phyloP scores from a whole-genome alignment of 1,139 yeast species.

The Candida sanyaensis region DNA sequence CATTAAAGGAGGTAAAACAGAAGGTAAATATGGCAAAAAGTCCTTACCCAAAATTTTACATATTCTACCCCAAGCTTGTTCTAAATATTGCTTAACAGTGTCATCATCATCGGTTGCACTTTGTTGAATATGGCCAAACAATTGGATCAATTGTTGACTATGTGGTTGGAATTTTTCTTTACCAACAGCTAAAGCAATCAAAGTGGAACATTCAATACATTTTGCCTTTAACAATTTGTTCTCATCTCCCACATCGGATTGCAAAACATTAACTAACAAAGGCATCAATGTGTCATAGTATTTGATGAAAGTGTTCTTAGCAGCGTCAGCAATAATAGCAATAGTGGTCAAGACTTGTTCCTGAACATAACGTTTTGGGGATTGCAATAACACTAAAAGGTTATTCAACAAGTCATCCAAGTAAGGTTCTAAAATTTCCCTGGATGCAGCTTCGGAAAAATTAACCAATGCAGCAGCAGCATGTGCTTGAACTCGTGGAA shows the following conservation, averaged over 20 bases:
- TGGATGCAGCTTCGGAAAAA: slow-evolving; percentile 88
- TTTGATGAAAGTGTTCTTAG: slow-evolving; percentile 82
- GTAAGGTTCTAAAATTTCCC: slow-evolving; percentile 86
- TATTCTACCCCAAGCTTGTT: slow-evolving; percentile 95
- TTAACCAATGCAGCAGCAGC: slow-evolving; percentile 98
- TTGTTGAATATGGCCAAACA: slow-evolving; percentile 75
- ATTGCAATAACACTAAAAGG: slow-evolving; percentile 71
- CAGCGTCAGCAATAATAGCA: slow-evolving; percentile 98
- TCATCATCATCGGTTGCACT: slow-evolving; percentile 64
- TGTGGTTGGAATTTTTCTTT: slow-evolving; percentile 83
- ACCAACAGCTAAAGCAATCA: slow-evolving; percentile 97
- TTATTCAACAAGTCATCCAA: slow-evolving; percentile 77
- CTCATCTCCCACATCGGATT: slow-evolving; percentile 77
- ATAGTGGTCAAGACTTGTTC: slow-evolving; percentile 96
- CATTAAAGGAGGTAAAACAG: slow-evolving; percentile 87
- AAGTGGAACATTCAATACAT: slow-evolving; percentile 92
- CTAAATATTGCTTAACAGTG: slow-evolving; percentile 83
- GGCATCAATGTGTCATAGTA: slow-evolving; percentile 97
- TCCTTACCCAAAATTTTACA: slow-evolving; percentile 85
- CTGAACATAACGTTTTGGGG: slow-evolving; percentile 91
- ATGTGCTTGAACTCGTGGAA: slow-evolving; percentile 94
- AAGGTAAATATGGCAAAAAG: slow-evolving; percentile 82
- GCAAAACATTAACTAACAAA: slow-evolving; percentile 73
- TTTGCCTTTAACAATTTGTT: slow-evolving; percentile 84
- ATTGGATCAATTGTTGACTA: slow-evolving; percentile 69